Evolutionary conservation across 768 basidiomycete species (phyloP).

Genomic region (Tricholoma sp.): DNA sequence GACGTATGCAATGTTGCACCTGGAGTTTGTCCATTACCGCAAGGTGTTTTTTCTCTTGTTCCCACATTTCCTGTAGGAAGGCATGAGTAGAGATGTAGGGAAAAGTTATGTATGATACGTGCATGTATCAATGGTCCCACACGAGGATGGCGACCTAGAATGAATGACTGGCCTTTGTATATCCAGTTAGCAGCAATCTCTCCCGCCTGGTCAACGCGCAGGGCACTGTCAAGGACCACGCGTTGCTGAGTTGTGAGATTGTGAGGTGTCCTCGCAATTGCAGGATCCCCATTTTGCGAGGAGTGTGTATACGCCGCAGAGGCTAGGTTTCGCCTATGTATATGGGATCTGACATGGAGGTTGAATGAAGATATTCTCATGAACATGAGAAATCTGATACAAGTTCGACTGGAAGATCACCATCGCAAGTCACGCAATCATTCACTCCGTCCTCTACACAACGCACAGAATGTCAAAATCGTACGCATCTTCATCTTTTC

Average conservation of each 20-base stretch:
- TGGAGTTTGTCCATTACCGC: conserved; percentile 81
- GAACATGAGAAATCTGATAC: not conserved
- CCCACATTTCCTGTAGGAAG: conserved; percentile 86
- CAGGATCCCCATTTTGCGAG: conserved; percentile 27
- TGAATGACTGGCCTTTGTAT: conserved; percentile 79
- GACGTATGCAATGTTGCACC: conserved; percentile 76
- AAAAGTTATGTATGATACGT: conserved; percentile 16
- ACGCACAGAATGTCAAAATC: conserved; percentile 34
- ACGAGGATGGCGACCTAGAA: conserved; percentile 55
- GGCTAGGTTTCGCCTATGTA: conserved; percentile 17
- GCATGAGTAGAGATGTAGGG: not conserved
- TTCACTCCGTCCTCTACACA: too few species aligned
- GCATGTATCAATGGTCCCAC: conserved; percentile 73
- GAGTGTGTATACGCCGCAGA: conserved; percentile 48
- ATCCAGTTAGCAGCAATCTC: conserved; percentile 97
- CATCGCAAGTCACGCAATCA: too few species aligned
- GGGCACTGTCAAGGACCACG: conserved; percentile 51
- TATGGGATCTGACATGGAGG: not conserved
- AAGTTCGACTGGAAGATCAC: not conserved
- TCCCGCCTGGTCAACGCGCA: conserved; percentile 93
- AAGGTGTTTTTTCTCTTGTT: conserved; percentile 91
- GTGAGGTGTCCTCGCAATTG: conserved; percentile 50
- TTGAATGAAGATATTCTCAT: not conserved
- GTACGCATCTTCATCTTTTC: conserved; percentile 23
- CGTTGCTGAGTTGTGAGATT: conserved; percentile 47